Percentiles rank a stretch among this genome's conserved stretches.
phyloP scores from a whole-genome alignment of 148 eudicot species.

The Agrostemma githago region DNA sequence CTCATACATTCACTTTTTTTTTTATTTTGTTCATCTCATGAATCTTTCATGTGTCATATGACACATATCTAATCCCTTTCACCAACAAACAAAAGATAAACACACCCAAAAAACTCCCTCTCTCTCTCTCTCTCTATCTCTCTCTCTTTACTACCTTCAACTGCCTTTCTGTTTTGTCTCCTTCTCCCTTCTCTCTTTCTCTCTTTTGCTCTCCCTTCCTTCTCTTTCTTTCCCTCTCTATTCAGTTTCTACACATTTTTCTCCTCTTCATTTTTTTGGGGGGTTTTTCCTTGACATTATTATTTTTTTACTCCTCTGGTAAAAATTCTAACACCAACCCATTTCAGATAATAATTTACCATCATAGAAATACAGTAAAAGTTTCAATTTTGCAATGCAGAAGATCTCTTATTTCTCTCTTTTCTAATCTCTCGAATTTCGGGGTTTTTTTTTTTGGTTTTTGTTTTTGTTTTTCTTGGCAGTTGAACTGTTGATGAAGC shows the following conservation, averaged over 20 bases:
- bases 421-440: constrained; percentile 1
- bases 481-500: neutral
- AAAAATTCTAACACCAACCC: neutral
- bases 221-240: neutral
- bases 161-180: constrained; percentile 20
- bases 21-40: neutral
- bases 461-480: neutral
- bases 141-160: constrained; percentile 9
- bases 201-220: neutral
- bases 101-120: neutral
- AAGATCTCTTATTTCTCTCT: constrained; percentile 15
- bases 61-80: constrained; percentile 24
- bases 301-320: neutral
- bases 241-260: constrained; percentile 2
- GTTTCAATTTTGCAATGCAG: constrained; percentile 22
- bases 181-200: constrained; percentile 13
- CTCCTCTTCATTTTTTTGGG: neutral
- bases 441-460: neutral
- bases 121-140: neutral
- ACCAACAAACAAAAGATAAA: constrained; percentile 28
- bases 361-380: neutral
- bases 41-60: constrained; percentile 32
- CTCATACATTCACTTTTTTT: no score
- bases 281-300: neutral
- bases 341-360: neutral